Base-by-base conservation (phyloP, 768 basidiomycete species). In the Mycena polygramma region DNA sequence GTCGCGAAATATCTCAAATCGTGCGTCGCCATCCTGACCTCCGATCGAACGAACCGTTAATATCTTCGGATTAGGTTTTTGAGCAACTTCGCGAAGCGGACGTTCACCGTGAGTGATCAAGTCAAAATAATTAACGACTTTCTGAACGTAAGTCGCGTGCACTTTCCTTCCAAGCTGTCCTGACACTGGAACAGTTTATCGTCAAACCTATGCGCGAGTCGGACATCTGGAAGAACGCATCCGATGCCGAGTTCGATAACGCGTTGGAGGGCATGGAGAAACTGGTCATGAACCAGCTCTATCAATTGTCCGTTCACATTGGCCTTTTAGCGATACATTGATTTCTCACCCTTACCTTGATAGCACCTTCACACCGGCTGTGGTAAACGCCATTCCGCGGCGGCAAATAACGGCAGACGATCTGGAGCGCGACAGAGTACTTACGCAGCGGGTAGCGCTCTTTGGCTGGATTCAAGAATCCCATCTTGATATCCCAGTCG, bases 181-280 rank as follows among this genome's bases (percentile, higher is more conserved):
- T 79, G 55, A 76, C 46, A 26, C 22, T 64, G 57, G 14, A 57
- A 15, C 75, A 97, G 94, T 99, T 99, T 78, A 98, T 99, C 75
- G 84, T 92, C 0, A 85, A 81, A 41, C 94, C 93, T 78, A 99
- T 99, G 98, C 85, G 92, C 24, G 89, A 90, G 68, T 86, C 87
- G 36, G 95, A 96, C 24, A 83, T 93, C 0, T 98, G 96, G 97
- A 89, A 89, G 76, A 90, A 90, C 68, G 88, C 88, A 1, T 86
- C 91, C 3, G 91, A 95, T 24, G 82, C 84, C 8, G 96, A 99
- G 79, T 98, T 99, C 73, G 98, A 99, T 63, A 97, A 97, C 75
- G 95, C 96, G 0, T 89, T 96, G 85, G 98, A 99, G 81, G 97
- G 96, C 60, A 98, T 99, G 95, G 98, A 99, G 86, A 99, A 99